Evolutionary conservation across 2,329 filamentous ascomycete genomes (phyloP).

Genomic region (Pseudogymnoascus sp.): DNA sequence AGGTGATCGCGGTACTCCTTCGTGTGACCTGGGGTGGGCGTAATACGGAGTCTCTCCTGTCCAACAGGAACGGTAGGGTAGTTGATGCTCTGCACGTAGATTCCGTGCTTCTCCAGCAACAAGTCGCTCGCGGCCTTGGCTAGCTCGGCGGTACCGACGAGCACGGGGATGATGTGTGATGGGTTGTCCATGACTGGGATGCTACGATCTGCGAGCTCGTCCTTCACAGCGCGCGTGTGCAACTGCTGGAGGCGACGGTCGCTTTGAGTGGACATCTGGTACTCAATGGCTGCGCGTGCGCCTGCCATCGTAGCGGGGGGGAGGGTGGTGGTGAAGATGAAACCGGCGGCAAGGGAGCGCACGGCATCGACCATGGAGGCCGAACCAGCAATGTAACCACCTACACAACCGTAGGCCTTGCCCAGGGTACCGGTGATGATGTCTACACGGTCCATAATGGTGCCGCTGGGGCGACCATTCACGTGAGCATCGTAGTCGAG

Average conservation of each 20-base stretch:
- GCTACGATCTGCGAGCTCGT: conserved; percentile 65
- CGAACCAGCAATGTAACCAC: conserved; percentile 93
- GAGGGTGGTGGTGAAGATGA: conserved; percentile 97
- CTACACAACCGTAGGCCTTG: conserved; percentile 96
- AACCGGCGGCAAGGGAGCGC: conserved; percentile 88
- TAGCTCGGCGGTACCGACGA: conserved; percentile 88
- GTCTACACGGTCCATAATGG: conserved; percentile 90
- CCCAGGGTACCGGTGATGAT: conserved; percentile 97
- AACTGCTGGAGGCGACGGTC: conserved; percentile 91
- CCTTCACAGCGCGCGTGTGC: conserved; percentile 91
- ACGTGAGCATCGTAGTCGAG: conserved; percentile 85
- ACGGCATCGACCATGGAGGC: conserved; percentile 82
- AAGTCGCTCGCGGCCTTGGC: conserved; percentile 90
- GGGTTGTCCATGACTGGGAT: conserved; percentile 98
- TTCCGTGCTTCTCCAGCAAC: conserved; percentile 79
- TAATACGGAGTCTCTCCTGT: conserved; percentile 94
- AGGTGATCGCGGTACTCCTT: conserved; percentile 81
- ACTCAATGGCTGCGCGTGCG: conserved; percentile 83
- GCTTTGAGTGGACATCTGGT: conserved; percentile 76
- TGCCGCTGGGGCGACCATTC: conserved; percentile 66
- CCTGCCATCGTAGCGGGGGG: conserved; percentile 96
- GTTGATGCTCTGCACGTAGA: conserved; percentile 98
- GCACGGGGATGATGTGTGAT: conserved; percentile 87
- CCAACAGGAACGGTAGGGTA: conserved; percentile 96
- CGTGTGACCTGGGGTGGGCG: conserved; percentile 86